Evolutionary conservation across 495 filamentous ascomycete genomes (phyloP).

Genomic region (Aspergillus conjunctus): DNA sequence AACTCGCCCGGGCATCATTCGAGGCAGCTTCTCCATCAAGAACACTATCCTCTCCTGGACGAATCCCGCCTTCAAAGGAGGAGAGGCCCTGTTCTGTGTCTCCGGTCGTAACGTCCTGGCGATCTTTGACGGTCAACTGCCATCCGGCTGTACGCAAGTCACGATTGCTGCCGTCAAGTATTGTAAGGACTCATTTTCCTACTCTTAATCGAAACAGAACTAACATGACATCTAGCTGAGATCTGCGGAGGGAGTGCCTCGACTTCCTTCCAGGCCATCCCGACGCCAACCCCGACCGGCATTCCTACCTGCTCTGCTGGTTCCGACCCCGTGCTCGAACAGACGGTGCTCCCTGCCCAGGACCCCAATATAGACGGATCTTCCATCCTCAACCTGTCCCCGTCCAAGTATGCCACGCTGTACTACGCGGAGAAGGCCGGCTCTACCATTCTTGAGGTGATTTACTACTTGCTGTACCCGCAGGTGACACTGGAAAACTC

Average conservation of each 20-base stretch:
- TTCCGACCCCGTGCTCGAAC: background rate
- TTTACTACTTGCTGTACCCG: background rate
- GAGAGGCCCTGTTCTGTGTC: background rate
- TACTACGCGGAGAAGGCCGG: background rate
- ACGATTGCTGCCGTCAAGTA: background rate
- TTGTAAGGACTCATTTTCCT: background rate
- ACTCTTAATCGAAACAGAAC: background rate
- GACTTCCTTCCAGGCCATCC: background rate
- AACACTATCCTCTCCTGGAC: background rate
- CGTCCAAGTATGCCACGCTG: background rate
- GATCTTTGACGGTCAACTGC: background rate
- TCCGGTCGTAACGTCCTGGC: background rate
- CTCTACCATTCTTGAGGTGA: background rate
- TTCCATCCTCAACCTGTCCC: background rate
- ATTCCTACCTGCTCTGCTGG: background rate
- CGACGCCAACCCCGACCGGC: background rate
- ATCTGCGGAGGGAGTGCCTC: background rate
- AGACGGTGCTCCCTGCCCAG: background rate
- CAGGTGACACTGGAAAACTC: background rate
- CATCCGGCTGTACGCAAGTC: background rate
- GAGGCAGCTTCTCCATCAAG: background rate
- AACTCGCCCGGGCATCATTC: background rate
- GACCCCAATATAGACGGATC: background rate
- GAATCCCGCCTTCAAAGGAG: background rate
- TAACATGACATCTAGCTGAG: background rate